Evolutionary conservation across 108 stramenopile genomes (phyloP), one percentile per base, ranked within the genome.

Genomic region (Skeletonema menzelii): DNA sequence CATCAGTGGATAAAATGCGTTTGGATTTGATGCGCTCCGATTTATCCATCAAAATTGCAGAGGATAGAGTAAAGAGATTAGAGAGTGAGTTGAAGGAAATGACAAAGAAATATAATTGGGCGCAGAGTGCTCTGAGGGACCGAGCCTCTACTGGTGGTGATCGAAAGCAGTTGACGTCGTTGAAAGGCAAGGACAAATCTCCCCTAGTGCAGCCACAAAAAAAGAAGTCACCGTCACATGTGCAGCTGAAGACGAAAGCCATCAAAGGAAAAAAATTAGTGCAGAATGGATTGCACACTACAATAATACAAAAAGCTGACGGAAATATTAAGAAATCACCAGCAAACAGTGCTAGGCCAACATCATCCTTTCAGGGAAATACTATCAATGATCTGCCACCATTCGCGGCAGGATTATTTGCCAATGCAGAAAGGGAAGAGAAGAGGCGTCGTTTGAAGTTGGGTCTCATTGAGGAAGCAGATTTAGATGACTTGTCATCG

Each of bases 351-450:
- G 8, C 7, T 49, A 3, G 49, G 1, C 20, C 49, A 49, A 49
- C 22, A 49, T 49, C 49, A 24, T 49, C 49, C 1, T 49, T 49
- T 22, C 49, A 49, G 22, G 73, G 73, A 59, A 75, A 67, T 66
- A 60, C 44, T 34, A 66, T 75, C 30, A 65, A 75, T 26, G 63
- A 57, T 34, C 20, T 75, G 22, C 73, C 73, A 35, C 73, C 73
- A 35, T 75, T 75, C 30, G 73, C 73, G 2, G 73, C 73, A n/a
- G 73, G 65, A 5, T 67, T 75, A 59, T 65, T 65, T 35, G 73
- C 73, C 24, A 67, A 75, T 60, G 73, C 73, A 1, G 73, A 75
- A 37, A 64, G 73, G 14, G 65, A 75, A 60, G 73, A 75, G 65
- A 67, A 44, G 38, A 19, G 61, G 20, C 65, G 47, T 31, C 57